A percentile compares a stretch with the other conserved stretches of the same genome.
Conservation (phyloP, 805 yeast genomes). For the Cyberlindnera suaveolens region DNA sequence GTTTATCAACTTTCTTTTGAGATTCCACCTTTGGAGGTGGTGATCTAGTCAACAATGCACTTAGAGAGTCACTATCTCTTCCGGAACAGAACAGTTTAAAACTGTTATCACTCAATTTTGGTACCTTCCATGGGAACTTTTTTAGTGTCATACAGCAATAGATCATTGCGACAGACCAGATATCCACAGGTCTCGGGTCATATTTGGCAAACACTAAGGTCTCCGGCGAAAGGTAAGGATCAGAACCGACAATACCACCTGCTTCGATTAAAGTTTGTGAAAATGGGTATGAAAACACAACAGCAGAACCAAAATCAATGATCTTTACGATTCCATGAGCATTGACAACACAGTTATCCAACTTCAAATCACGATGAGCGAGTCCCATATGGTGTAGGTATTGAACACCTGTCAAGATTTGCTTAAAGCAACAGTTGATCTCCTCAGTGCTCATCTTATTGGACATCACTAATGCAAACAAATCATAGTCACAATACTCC, state of each 20-base stretch:
- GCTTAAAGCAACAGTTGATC: slow-evolving; percentile 85
- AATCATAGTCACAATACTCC: slow-evolving; percentile 91
- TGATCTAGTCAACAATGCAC: slow-evolving; percentile 49
- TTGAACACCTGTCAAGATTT: slow-evolving; percentile 71
- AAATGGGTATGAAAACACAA: slow-evolving; percentile 84
- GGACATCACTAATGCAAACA: slow-evolving; percentile 92
- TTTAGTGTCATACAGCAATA: slow-evolving; percentile 89
- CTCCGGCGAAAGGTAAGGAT: slow-evolving; percentile 90
- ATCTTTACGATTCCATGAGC: slow-evolving; percentile 78
- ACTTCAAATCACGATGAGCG: slow-evolving; percentile 86
- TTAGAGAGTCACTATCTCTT: slow-evolving; percentile 59
- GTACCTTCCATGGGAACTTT: slow-evolving; percentile 94
- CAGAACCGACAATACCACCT: slow-evolving; percentile 82
- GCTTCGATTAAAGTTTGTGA: slow-evolving; percentile 66
- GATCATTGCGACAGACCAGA: slow-evolving; percentile 89
- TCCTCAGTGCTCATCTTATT: slow-evolving; percentile 79
- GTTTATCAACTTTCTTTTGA: slow-evolving; percentile 13
- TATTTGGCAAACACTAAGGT: slow-evolving; percentile 77
- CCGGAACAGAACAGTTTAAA: slow-evolving; percentile 79
- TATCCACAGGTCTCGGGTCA: slow-evolving; percentile 89
- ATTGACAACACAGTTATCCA: slow-evolving; percentile 88
- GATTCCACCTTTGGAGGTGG: slow-evolving; percentile 36
- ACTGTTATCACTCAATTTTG: slow-evolving; percentile 72
- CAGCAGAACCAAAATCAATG: slow-evolving; percentile 92
- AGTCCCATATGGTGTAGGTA: slow-evolving; percentile 81